These are phyloP conservation scores for Paramecium pentaurelia DNA, from an alignment of 73 alveolate genomes.

Conservation along the genomic window DNA sequence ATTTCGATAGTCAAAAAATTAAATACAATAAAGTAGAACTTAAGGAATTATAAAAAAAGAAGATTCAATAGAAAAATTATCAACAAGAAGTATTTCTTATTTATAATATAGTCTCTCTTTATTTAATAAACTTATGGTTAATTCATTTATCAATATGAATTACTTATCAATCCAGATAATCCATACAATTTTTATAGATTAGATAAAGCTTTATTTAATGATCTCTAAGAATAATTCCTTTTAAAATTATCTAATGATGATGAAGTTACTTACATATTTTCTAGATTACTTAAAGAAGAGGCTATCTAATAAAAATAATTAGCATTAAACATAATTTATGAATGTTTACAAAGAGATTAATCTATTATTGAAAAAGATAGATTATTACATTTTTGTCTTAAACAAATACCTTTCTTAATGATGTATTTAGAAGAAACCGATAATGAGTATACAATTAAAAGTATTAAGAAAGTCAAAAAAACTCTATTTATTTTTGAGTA, in stretches of 20 bases:
- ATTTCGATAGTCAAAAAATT: conserved; percentile 6
- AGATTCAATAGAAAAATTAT: background rate
- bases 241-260: background rate
- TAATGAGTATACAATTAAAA: background rate
- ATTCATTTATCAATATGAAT: conserved; percentile 1
- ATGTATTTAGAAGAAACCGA: background rate
- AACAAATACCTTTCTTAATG: background rate
- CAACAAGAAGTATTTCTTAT: background rate
- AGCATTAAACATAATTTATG: background rate
- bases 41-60: background rate
- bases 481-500: background rate
- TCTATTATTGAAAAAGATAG: background rate
- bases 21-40: background rate
- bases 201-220: background rate
- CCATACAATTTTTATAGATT: conserved; percentile 27
- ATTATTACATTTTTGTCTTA: background rate
- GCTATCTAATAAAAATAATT: background rate
- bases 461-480: background rate
- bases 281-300: conserved; percentile 1
- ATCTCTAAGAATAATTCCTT: background rate
- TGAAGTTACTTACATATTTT: background rate
- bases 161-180: background rate
- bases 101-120: background rate
- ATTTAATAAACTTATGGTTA: background rate
- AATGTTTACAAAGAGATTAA: background rate